These are phyloP conservation scores for Curvularia sp. DNA, from an alignment of 2,329 filamentous ascomycete species.

Conservation along the genomic window DNA sequence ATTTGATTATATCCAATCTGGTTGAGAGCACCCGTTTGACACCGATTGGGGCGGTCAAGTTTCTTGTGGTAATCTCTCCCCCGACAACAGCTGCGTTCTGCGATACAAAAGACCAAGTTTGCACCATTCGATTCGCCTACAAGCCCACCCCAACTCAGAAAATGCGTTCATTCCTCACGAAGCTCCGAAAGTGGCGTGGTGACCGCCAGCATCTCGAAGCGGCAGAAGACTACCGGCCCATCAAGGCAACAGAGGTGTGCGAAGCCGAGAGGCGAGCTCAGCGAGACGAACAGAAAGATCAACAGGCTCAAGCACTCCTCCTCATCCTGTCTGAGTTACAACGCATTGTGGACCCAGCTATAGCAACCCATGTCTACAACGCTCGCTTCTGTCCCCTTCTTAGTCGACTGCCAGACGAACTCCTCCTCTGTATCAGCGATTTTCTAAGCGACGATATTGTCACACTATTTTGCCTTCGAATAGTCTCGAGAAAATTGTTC, in stretches of 20 bases:
- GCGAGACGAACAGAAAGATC: neutral
- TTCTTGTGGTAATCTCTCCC: neutral
- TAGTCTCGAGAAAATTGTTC: neutral
- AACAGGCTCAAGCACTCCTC: neutral
- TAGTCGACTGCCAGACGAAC: conserved; percentile 24
- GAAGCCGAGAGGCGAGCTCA: neutral
- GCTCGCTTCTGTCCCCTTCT: conserved; percentile 27
- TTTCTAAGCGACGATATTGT: conserved; percentile 13
- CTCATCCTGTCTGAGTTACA: conserved; percentile 3
- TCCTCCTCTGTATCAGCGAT: conserved; percentile 25
- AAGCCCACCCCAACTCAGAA: neutral
- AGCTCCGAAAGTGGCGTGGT: neutral
- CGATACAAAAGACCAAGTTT: neutral
- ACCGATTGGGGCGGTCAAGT: neutral
- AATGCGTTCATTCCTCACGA: neutral
- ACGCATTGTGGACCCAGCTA: conserved; percentile 24
- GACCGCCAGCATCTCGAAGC: neutral
- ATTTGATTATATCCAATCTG: neutral
- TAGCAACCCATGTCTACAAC: conserved; percentile 29
- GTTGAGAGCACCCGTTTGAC: neutral
- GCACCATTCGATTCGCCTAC: neutral
- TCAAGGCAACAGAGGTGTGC: neutral
- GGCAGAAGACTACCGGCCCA: neutral
- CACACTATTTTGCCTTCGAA: neutral
- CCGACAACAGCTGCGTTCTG: too few relatives aligned